Evolutionary conservation across 306 rosid species (phyloP).

Genomic region (Hippophae rhamnoides): DNA sequence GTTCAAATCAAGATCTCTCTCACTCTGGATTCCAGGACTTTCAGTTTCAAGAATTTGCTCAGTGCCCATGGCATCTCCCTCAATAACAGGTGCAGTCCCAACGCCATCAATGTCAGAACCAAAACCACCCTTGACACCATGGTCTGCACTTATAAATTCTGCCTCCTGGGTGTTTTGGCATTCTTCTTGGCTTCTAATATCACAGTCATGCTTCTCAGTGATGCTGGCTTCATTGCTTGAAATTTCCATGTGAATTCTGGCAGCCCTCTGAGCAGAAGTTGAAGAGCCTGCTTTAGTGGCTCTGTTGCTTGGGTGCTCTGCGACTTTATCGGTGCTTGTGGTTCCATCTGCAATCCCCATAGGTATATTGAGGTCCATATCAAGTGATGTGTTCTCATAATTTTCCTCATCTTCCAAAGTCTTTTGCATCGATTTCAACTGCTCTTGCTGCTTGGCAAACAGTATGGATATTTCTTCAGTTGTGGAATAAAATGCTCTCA

Average conservation of each 20-base stretch:
- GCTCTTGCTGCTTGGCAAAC: slow-evolving; percentile 87
- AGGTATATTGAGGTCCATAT: slow-evolving; percentile 43
- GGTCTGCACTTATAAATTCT: slow-evolving; percentile 64
- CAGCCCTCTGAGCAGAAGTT: slow-evolving; percentile 39
- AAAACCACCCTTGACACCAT: slow-evolving; percentile 49
- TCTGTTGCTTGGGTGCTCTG: slow-evolving; percentile 24
- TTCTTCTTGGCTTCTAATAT: slow-evolving; percentile 43
- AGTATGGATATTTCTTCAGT: slow-evolving; percentile 78
- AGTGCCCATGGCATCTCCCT: slow-evolving; percentile 55
- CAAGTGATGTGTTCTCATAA: slow-evolving; percentile 68
- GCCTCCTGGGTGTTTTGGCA: slow-evolving; percentile 71
- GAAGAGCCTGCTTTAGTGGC: slow-evolving; percentile 42
- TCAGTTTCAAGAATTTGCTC: slow-evolving; percentile 69
- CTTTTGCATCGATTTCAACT: slow-evolving; percentile 80
- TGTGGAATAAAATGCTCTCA: slow-evolving; percentile 88
- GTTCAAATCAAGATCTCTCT: slow-evolving; percentile 44
- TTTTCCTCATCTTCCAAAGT: slow-evolving; percentile 92
- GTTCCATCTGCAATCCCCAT: slow-evolving; percentile 26
- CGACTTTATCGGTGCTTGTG: slow-evolving; percentile 23
- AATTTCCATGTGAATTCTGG: slow-evolving; percentile 38
- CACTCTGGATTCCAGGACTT: slow-evolving; percentile 49
- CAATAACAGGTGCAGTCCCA: slow-evolving; percentile 41
- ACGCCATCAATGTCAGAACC: slow-evolving; percentile 69
- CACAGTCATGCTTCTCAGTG: slow-evolving; percentile 84
- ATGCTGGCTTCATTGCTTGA: slow-evolving; percentile 62